These are phyloP conservation scores for Rhizophora apiculata DNA, from an alignment of 345 rosid genomes.

Conservation along the genomic window DNA sequence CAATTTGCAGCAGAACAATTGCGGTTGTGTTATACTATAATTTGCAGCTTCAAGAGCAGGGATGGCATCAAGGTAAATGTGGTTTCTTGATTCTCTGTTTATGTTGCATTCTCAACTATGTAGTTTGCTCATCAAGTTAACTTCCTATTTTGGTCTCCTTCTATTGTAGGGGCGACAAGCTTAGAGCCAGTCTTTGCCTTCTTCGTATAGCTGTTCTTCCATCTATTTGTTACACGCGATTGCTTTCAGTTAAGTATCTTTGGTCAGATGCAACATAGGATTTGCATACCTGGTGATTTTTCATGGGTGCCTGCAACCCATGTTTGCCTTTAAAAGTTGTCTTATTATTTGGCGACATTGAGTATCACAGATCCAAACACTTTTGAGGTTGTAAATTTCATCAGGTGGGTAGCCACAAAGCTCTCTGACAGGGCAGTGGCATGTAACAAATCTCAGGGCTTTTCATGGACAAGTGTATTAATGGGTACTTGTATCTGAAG, in stretches of 20 bases:
- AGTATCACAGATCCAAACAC: neutral
- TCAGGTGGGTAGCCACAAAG: neutral
- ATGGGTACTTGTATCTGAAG: too few species aligned
- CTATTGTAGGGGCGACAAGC: conserved; percentile 3
- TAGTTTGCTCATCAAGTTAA: conserved; percentile 5
- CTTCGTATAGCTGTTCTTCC: conserved; percentile 20
- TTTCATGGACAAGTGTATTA: too few species aligned
- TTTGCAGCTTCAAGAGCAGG: conserved; percentile 20
- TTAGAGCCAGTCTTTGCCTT: conserved; percentile 24
- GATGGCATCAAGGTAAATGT: conserved; percentile 27
- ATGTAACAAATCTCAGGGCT: neutral
- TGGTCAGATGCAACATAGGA: conserved; percentile 23
- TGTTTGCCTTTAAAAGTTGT: conserved; percentile 5
- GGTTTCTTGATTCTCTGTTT: conserved; percentile 2
- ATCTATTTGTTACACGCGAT: conserved; percentile 24
- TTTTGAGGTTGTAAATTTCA: conserved; percentile 19
- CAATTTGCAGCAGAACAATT: conserved; percentile 66
- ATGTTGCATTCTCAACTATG: neutral
- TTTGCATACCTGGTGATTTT: conserved; percentile 13
- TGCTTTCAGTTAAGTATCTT: conserved; percentile 23
- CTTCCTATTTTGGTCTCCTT: neutral
- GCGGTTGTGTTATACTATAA: conserved; percentile 82
- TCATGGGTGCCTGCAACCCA: neutral
- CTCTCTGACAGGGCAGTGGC: neutral
- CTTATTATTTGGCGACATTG: neutral